Evolutionary conservation across 495 filamentous ascomycete species (phyloP).

Genomic region (Glonium stellatum): DNA sequence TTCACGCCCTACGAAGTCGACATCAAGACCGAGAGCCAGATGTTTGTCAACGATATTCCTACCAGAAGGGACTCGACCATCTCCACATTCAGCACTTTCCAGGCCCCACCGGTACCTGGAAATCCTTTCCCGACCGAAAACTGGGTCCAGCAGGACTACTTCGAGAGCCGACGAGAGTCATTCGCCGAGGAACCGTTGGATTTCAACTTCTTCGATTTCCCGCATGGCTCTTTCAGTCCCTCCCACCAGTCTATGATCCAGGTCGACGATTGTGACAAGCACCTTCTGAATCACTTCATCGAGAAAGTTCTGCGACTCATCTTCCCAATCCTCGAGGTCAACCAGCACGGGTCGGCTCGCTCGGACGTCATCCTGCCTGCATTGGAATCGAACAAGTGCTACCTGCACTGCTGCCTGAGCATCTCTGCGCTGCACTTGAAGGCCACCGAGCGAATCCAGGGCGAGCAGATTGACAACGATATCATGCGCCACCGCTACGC

Average conservation of each 20-base stretch:
- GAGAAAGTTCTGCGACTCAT: conserved; percentile 79
- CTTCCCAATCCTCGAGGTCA: conserved; percentile 84
- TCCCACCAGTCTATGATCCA: conserved; percentile 65
- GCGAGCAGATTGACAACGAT: conserved; percentile 79
- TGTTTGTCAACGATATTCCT: conserved; percentile 85
- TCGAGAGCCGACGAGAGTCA: conserved; percentile 53
- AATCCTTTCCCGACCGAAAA: conserved; percentile 57
- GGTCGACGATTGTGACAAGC: conserved; percentile 81
- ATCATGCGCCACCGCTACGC: conserved; percentile 91
- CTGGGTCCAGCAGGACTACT: conserved; percentile 70
- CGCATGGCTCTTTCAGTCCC: conserved; percentile 48
- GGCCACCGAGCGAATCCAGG: conserved; percentile 58
- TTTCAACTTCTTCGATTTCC: conserved; percentile 71
- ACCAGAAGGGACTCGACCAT: conserved; percentile 74
- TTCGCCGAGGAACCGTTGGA: conserved; percentile 60
- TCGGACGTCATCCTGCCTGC: conserved; percentile 77
- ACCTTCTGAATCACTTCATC: conserved; percentile 86
- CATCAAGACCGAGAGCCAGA: conserved; percentile 89
- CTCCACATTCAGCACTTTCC: conserved; percentile 81
- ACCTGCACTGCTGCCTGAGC: conserved; percentile 92
- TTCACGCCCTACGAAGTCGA: conserved; percentile 87
- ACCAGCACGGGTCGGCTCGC: conserved; percentile 70
- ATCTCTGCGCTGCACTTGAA: conserved; percentile 94
- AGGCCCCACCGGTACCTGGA: conserved; percentile 61
- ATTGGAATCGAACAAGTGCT: conserved; percentile 82